A percentile compares a stretch with the other conserved stretches of the same genome.
phyloP scores from a whole-genome alignment of 2,329 filamentous ascomycete genomes.

The Aspergillus sojae region DNA sequence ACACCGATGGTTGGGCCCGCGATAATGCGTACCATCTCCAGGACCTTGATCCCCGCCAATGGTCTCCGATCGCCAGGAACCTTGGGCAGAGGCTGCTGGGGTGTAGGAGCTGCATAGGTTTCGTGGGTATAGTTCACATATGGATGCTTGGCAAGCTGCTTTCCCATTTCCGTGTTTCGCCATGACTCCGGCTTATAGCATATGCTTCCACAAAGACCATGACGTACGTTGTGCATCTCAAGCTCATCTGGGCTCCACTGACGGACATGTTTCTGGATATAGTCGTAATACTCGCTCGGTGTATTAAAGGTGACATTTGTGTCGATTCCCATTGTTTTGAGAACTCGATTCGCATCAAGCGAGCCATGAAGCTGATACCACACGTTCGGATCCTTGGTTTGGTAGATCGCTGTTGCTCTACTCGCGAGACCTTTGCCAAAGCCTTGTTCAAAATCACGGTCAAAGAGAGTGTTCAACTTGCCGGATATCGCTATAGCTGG shows the following conservation, averaged over 20 bases:
- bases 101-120: constrained; percentile 37
- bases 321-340: constrained; percentile 52
- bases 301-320: constrained; percentile 21
- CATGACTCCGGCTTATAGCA: constrained; percentile 50
- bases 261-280: constrained; percentile 32
- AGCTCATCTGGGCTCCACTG: constrained; percentile 46
- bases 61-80: constrained; percentile 16
- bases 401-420: constrained; percentile 51
- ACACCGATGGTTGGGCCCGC: constrained; percentile 49
- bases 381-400: constrained; percentile 47
- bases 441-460: constrained; percentile 45
- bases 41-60: constrained; percentile 53
- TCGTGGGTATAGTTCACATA: constrained; percentile 45
- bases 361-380: constrained; percentile 58
- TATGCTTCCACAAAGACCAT: constrained; percentile 49
- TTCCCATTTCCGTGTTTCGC: constrained; percentile 49
- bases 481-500: constrained; percentile 31
- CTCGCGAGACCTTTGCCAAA: constrained; percentile 39
- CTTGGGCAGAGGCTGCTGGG: constrained; percentile 30
- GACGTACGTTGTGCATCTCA: constrained; percentile 44
- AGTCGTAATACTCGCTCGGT: constrained; percentile 22
- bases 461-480: constrained; percentile 31
- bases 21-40: constrained; percentile 45
- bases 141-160: constrained; percentile 45
- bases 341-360: constrained; percentile 47